Evolutionary conservation across 2,329 filamentous ascomycete genomes (phyloP).

Genomic region (Phoma sp.): DNA sequence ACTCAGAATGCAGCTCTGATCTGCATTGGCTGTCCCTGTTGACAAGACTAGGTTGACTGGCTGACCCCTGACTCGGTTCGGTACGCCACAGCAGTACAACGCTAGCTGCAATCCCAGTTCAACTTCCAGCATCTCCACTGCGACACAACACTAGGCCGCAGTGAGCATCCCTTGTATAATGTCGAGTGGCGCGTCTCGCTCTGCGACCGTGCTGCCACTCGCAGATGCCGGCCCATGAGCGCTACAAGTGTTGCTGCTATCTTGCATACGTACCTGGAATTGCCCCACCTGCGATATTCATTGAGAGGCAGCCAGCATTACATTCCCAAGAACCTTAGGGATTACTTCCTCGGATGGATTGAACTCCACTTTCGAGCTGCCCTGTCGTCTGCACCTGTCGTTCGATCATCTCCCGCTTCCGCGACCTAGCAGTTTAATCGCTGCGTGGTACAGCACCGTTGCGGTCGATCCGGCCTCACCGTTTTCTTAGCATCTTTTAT

Average conservation of each 20-base stretch:
- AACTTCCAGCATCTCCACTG: constrained; percentile 26
- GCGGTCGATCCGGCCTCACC: constrained; percentile 7
- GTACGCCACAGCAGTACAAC: constrained; percentile 27
- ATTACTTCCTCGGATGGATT: not conserved
- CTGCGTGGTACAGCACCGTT: constrained; percentile 4
- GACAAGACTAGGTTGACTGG: constrained; percentile 4
- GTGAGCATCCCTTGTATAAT: constrained; percentile 30
- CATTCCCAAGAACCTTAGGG: constrained; percentile 2
- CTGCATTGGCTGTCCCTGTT: constrained; percentile 30
- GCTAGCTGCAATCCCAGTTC: constrained; percentile 25
- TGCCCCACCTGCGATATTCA: constrained; percentile 12
- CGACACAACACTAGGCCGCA: constrained; percentile 29
- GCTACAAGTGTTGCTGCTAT: constrained; percentile 8
- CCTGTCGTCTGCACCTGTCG: not conserved
- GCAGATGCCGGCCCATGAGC: constrained; percentile 28
- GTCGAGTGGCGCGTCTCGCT: constrained; percentile 14
- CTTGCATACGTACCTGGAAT: constrained; percentile 23
- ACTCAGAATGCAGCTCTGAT: constrained; percentile 26
- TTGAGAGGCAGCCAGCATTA: constrained; percentile 7
- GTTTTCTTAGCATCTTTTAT: not conserved
- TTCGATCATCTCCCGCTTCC: not conserved
- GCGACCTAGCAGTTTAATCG: not conserved
- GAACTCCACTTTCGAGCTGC: not conserved
- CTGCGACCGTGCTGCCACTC: constrained; percentile 28
- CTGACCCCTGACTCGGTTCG: constrained; percentile 37